A percentile compares a stretch with the other conserved stretches of the same genome.
Conservation (phyloP, 306 rosid species). For the Argentina anserina region DNA sequence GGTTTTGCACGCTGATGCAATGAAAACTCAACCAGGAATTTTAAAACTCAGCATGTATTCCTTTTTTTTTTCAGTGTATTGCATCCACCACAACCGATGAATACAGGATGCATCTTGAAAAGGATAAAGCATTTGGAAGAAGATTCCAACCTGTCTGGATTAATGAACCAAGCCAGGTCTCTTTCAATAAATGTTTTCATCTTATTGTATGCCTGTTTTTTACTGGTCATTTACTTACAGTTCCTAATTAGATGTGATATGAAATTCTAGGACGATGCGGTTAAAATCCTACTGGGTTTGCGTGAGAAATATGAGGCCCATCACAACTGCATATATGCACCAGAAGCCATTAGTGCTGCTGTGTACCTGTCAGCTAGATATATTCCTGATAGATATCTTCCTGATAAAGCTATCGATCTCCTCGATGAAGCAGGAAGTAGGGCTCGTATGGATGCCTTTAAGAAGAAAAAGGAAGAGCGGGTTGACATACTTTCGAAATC, state of each 20-base stretch:
- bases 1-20: not conserved
- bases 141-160: constrained; percentile 89
- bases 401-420: constrained; percentile 97
- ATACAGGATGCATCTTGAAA: constrained; percentile 77
- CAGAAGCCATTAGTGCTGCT: constrained; percentile 67
- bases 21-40: not conserved
- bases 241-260: constrained; percentile 22
- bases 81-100: constrained; percentile 86
- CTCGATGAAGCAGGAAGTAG: constrained; percentile 97
- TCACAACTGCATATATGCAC: constrained; percentile 72
- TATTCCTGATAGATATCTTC: constrained; percentile 83
- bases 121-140: constrained; percentile 81
- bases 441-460: constrained; percentile 76
- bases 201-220: not conserved
- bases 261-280: constrained; percentile 51
- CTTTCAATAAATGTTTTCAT: constrained; percentile 22
- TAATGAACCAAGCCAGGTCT: constrained; percentile 84
- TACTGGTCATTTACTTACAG: constrained; percentile 11
- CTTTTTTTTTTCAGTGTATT: constrained; percentile 62
- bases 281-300: constrained; percentile 62
- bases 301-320: constrained; percentile 69
- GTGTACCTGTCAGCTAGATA: constrained; percentile 70
- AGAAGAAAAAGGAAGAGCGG: constrained; percentile 54
- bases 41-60: constrained; percentile 2
- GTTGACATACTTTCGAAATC: constrained; percentile 53